Conservation (phyloP, 257 asterid species). For the Euphrasia confusa region DNA sequence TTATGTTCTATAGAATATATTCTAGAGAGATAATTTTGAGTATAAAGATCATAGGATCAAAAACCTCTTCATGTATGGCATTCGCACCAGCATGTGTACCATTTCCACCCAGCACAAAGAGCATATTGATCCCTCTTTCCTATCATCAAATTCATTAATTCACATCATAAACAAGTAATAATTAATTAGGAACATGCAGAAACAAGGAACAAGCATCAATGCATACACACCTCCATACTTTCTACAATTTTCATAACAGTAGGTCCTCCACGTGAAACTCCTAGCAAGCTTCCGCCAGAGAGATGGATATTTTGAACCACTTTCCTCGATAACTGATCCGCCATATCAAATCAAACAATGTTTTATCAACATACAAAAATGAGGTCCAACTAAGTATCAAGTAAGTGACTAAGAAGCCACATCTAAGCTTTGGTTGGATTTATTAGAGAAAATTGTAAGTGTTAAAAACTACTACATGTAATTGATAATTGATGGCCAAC, state of each 20-base stretch:
- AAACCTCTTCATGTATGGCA: slow-evolving; percentile 92
- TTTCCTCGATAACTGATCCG: slow-evolving; percentile 69
- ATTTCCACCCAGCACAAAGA: slow-evolving; percentile 95
- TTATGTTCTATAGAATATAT: not conserved
- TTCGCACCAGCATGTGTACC: slow-evolving; percentile 99
- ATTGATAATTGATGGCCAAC: not conserved
- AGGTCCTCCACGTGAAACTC: slow-evolving; percentile 98
- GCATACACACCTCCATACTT: slow-evolving; percentile 60
- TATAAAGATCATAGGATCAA: slow-evolving; percentile 18
- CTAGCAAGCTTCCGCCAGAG: slow-evolving; percentile 95
- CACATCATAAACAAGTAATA: slow-evolving; percentile 14
- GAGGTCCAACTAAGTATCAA: slow-evolving; percentile 3
- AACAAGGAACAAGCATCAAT: slow-evolving; percentile 15
- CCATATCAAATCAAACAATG: slow-evolving; percentile 13
- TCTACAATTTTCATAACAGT: slow-evolving; percentile 75
- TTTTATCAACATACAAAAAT: slow-evolving; percentile 4
- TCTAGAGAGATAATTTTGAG: slow-evolving; percentile 12
- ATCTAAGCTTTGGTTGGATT: slow-evolving; percentile 15
- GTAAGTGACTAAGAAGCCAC: slow-evolving; percentile 11
- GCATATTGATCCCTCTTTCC: slow-evolving; percentile 93
- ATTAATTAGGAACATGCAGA: not conserved
- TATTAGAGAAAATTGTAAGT: not conserved
- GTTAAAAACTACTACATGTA: not conserved
- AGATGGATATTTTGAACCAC: slow-evolving; percentile 93
- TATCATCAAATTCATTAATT: slow-evolving; percentile 35